Evolutionary conservation across 2,329 filamentous ascomycete species (phyloP).

Genomic region (Botrytis medusae): DNA sequence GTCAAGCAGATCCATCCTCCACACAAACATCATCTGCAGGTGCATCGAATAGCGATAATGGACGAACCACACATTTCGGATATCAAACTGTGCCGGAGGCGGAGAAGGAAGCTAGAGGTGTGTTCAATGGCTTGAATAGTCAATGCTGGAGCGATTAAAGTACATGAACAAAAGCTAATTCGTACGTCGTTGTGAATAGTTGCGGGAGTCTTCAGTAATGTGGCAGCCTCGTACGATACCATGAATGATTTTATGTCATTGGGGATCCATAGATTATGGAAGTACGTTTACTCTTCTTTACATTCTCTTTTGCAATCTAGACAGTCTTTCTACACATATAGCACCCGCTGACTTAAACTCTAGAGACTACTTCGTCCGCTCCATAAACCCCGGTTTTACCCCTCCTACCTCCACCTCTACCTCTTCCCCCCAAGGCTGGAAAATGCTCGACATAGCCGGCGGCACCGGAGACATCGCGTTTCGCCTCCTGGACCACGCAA

Average conservation of each 20-base stretch:
- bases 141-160: too few species aligned
- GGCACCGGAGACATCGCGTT: constrained; percentile 98
- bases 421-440: constrained; percentile 52
- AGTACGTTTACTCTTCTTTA: constrained; percentile 46
- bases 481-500: constrained; percentile 87
- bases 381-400: constrained; percentile 66
- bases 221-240: constrained; percentile 83
- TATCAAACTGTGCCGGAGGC: constrained; percentile 41
- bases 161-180: constrained; percentile 9
- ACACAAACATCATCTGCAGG: constrained; percentile 21
- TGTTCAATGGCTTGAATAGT: neutral
- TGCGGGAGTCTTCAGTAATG: constrained; percentile 86
- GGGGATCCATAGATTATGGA: constrained; percentile 95
- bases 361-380: constrained; percentile 87
- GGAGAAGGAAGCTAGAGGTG: constrained; percentile 41
- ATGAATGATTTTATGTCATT: constrained; percentile 99
- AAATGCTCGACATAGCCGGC: constrained; percentile 92
- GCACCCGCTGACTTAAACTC: neutral
- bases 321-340: neutral
- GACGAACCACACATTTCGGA: constrained; percentile 41
- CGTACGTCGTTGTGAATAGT: constrained; percentile 28
- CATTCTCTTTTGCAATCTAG: neutral
- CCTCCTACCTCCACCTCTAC: constrained; percentile 43
- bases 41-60: constrained; percentile 32
- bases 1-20: constrained; percentile 24